These are phyloP conservation scores for Naganishia vaughanmartiniae DNA, from an alignment of 768 basidiomycete genomes.

Conservation along the genomic window DNA sequence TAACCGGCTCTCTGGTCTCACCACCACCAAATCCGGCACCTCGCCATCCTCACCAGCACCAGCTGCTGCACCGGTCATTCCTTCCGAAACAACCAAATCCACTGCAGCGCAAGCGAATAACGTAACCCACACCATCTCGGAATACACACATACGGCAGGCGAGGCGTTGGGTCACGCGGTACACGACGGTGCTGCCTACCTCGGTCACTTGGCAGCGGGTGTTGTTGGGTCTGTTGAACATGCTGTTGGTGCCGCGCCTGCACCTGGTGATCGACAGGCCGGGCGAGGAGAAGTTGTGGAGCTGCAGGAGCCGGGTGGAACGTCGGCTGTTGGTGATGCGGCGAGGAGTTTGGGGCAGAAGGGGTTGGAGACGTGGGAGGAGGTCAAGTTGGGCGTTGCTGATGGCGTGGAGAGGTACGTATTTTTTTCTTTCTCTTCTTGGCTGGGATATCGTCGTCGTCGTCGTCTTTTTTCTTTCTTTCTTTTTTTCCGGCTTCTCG, in stretches of 20 bases:
- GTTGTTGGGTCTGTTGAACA: slow-evolving; percentile 28
- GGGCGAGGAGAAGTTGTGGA: slow-evolving; percentile 26
- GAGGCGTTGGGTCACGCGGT: slow-evolving; percentile 33
- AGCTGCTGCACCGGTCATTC: neutral
- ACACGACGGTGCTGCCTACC: slow-evolving; percentile 41
- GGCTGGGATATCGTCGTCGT: neutral
- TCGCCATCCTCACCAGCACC: neutral
- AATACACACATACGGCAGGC: slow-evolving; percentile 36
- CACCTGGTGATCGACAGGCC: slow-evolving; percentile 2
- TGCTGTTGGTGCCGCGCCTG: neutral
- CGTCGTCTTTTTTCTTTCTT: neutral
- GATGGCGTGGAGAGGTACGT: slow-evolving; percentile 3
- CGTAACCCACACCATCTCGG: slow-evolving; percentile 28
- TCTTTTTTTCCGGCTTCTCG: too few relatives aligned
- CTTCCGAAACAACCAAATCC: neutral
- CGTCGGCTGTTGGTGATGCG: slow-evolving; percentile 32
- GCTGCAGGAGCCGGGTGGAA: slow-evolving; percentile 31
- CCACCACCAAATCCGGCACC: neutral
- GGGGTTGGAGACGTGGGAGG: slow-evolving; percentile 23
- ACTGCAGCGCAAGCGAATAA: slow-evolving; percentile 23
- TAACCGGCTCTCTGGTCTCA: slow-evolving; percentile 6
- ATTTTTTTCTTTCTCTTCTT: neutral
- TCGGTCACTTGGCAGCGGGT: slow-evolving; percentile 27
- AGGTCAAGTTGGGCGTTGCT: neutral
- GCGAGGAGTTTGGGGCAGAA: slow-evolving; percentile 35